Conservation (phyloP, 768 basidiomycete genomes). For the Russula compacta region DNA sequence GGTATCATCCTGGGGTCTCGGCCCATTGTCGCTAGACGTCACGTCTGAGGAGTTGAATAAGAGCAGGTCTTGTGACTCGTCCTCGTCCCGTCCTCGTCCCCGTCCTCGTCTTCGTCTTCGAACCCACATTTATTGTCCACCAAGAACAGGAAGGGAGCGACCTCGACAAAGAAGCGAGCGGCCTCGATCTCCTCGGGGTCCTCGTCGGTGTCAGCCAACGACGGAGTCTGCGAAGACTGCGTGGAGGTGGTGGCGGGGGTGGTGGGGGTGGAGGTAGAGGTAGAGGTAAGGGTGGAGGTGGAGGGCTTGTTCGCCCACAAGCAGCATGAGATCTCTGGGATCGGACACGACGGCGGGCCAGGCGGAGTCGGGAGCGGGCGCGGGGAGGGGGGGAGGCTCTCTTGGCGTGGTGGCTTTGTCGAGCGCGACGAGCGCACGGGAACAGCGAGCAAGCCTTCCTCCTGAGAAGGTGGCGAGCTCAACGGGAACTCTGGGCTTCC, state of each 20-base stretch:
- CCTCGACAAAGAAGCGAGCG: background rate
- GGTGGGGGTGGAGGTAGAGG: background rate
- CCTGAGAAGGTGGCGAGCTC: background rate
- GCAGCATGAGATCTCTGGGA: background rate
- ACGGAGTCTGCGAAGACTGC: background rate
- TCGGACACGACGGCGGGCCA: background rate
- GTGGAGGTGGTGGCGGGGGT: background rate
- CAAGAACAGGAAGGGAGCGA: background rate
- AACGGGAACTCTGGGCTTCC: background rate
- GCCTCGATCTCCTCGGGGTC: background rate
- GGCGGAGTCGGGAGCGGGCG: constrained; percentile 11
- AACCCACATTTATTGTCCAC: background rate
- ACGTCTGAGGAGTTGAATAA: background rate
- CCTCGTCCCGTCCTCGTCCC: too few species aligned
- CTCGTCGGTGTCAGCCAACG: background rate
- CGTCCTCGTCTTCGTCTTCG: background rate
- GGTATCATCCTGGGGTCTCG: background rate
- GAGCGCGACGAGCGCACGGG: background rate
- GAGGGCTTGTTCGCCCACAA: background rate
- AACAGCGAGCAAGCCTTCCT: constrained; percentile 6
- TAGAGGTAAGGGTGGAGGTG: background rate
- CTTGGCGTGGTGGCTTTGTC: background rate
- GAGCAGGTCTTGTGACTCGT: background rate
- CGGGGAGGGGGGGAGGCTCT: background rate
- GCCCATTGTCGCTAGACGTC: background rate